Percentiles rank a stretch among this genome's conserved stretches.
These are phyloP conservation scores for Zanthoxylum bungeanum DNA, from an alignment of 345 rosid species.

Conservation along the genomic window DNA sequence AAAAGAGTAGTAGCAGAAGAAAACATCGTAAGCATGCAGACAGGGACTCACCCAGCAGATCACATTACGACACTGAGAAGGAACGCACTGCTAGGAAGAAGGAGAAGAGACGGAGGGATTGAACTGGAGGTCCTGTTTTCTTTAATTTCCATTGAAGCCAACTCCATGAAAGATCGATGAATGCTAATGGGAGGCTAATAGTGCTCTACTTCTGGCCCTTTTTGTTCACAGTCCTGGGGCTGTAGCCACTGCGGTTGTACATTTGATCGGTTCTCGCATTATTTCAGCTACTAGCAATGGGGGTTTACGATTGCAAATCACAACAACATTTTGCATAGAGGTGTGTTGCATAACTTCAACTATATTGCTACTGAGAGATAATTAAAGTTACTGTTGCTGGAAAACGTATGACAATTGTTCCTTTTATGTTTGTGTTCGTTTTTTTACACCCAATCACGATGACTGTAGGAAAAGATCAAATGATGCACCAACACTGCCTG, in stretches of 20 bases:
- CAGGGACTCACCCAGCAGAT: conserved; percentile 45
- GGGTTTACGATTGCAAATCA: background rate
- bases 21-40: conserved; percentile 42
- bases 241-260: background rate
- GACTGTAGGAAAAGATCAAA: background rate
- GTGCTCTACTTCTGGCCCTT: background rate
- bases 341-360: background rate
- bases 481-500: background rate
- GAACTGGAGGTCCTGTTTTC: background rate
- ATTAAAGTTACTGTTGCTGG: background rate
- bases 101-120: conserved; percentile 43
- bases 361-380: too few relatives aligned
- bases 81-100: conserved; percentile 38
- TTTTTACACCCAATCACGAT: background rate
- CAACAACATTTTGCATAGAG: background rate
- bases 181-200: background rate
- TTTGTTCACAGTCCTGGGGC: too few relatives aligned
- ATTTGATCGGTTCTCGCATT: background rate
- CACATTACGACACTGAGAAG: conserved; percentile 29
- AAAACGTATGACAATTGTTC: background rate
- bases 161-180: background rate
- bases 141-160: background rate
- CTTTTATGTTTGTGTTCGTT: background rate
- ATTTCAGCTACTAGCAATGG: background rate
- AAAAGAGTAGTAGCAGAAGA: conserved; percentile 61